phyloP scores from a whole-genome alignment of 2,329 filamentous ascomycete genomes.

The Fulvia fulva region DNA sequence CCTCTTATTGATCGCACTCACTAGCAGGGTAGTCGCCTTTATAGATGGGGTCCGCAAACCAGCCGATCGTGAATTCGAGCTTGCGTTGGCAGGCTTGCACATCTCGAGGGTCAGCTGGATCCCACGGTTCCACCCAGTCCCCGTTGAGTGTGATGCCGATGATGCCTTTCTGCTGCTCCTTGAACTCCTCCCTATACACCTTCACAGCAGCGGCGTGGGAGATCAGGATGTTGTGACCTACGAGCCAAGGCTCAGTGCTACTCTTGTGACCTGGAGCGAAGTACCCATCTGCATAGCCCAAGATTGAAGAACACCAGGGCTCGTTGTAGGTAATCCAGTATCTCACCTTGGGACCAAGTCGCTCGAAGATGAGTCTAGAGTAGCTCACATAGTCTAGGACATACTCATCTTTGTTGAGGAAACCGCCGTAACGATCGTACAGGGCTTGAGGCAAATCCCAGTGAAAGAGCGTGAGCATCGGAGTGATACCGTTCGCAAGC shows the following conservation, averaged over 20 bases:
- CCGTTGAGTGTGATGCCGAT: conserved; percentile 87
- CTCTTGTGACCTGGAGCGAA: conserved; percentile 83
- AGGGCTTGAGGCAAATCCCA: conserved; percentile 81
- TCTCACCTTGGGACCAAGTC: conserved; percentile 69
- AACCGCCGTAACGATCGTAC: conserved; percentile 75
- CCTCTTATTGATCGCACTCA: background rate
- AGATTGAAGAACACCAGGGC: conserved; percentile 70
- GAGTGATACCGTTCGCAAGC: conserved; percentile 69
- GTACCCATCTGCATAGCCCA: conserved; percentile 68
- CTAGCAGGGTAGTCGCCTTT: conserved; percentile 41
- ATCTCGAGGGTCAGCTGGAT: background rate
- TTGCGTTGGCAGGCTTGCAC: conserved; percentile 24
- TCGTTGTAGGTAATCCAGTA: conserved; percentile 63
- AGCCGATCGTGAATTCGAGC: conserved; percentile 2
- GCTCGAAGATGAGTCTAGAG: conserved; percentile 69
- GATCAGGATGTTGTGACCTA: conserved; percentile 73
- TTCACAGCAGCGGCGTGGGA: conserved; percentile 76
- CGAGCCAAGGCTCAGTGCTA: conserved; percentile 74
- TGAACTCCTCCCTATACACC: conserved; percentile 78
- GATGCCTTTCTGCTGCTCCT: conserved; percentile 64
- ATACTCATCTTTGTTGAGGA: conserved; percentile 78
- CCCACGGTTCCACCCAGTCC: conserved; percentile 43
- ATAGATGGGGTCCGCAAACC: conserved; percentile 3
- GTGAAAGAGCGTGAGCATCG: conserved; percentile 80
- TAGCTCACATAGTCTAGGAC: conserved; percentile 77